A percentile compares a stretch with the other conserved stretches of the same genome.
These are phyloP conservation scores for Neurospora cerealis DNA, from an alignment of 495 filamentous ascomycete genomes.

Conservation along the genomic window DNA sequence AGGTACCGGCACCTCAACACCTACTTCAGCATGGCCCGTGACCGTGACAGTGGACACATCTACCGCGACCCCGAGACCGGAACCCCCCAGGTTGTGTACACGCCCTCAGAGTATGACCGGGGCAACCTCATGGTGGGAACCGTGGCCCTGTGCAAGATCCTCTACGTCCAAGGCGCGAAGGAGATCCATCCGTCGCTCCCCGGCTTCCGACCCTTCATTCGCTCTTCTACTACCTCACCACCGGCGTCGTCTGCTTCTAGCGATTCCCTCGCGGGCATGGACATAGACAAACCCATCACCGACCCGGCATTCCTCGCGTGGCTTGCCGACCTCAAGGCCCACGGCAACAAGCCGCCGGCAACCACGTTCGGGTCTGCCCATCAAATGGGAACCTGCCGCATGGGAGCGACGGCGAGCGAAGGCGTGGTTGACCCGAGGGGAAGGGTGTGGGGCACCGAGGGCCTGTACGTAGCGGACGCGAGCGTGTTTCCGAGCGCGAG, in stretches of 20 bases:
- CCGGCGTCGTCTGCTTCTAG: not conserved
- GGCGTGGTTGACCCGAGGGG: slow-evolving; percentile 71
- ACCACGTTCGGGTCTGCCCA: slow-evolving; percentile 52
- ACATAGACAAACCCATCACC: slow-evolving; percentile 46
- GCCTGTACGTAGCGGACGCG: slow-evolving; percentile 73
- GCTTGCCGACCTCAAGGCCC: slow-evolving; percentile 45
- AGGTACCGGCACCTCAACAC: slow-evolving; percentile 53
- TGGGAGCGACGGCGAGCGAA: slow-evolving; percentile 48
- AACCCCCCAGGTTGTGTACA: slow-evolving; percentile 55
- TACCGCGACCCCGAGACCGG: slow-evolving; percentile 64
- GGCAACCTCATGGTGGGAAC: slow-evolving; percentile 58
- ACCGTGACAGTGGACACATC: slow-evolving; percentile 64
- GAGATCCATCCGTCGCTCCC: slow-evolving; percentile 59
- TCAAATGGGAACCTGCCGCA: slow-evolving; percentile 87
- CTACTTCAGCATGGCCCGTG: slow-evolving; percentile 61
- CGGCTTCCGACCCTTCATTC: slow-evolving; percentile 57
- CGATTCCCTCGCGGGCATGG: slow-evolving; percentile 10
- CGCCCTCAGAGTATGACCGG: slow-evolving; percentile 56
- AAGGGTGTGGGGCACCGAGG: slow-evolving; percentile 65
- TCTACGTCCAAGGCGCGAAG: slow-evolving; percentile 62
- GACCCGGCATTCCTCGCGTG: slow-evolving; percentile 58
- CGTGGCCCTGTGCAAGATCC: slow-evolving; percentile 59
- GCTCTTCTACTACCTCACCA: slow-evolving; percentile 16
- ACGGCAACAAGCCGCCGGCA: slow-evolving; percentile 41
- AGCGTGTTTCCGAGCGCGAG: slow-evolving; percentile 84